Evolutionary conservation across 192 early-diverging fungal genomes (phyloP).

Genomic region (Geosiphon pyriformis): DNA sequence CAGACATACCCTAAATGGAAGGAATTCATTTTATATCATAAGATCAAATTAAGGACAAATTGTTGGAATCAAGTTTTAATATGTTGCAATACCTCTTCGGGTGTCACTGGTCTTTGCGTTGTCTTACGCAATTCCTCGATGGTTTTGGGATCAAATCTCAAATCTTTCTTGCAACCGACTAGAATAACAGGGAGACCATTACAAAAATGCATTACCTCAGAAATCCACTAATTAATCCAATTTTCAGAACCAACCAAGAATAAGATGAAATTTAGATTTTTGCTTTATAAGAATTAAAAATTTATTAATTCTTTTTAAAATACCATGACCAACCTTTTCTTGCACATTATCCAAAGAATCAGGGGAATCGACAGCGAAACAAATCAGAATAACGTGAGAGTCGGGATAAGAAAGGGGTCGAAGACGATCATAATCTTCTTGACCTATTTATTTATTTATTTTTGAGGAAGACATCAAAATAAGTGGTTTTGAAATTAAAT

Average conservation of each 20-base stretch:
- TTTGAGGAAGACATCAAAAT: not conserved
- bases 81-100: constrained; percentile 52
- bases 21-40: not conserved
- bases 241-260: not conserved
- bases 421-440: constrained; percentile 95
- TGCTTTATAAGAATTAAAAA: not conserved
- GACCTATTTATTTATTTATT: constrained; percentile 46
- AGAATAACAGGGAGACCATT: constrained; percentile 77
- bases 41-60: not conserved
- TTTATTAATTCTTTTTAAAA: not conserved
- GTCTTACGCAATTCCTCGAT: constrained; percentile 72
- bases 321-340: constrained; percentile 47
- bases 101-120: constrained; percentile 67
- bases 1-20: constrained; percentile 52
- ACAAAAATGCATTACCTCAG: constrained; percentile 84
- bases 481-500: not conserved
- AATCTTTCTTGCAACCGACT: constrained; percentile 86
- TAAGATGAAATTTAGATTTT: not conserved
- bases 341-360: constrained; percentile 79
- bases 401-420: constrained; percentile 89
- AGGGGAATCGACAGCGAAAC: constrained; percentile 82
- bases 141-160: constrained; percentile 73
- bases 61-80: not conserved
- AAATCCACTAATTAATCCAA: constrained; percentile 66
- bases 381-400: constrained; percentile 89